Evolutionary conservation across 345 rosid species (phyloP).

Genomic region (Eucalyptus decipiens): DNA sequence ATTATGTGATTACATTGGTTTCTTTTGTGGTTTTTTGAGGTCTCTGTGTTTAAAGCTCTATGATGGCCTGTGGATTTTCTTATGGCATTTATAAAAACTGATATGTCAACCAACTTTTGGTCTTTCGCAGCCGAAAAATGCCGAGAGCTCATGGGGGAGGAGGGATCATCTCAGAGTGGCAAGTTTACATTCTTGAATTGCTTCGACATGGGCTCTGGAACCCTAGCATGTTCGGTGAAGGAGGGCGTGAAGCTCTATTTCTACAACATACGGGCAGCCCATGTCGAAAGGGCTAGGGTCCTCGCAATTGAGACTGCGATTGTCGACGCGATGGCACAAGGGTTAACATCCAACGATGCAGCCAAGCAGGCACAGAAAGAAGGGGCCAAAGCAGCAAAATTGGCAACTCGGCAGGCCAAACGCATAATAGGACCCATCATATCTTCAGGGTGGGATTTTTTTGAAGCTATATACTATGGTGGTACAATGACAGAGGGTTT

Average conservation of each 20-base stretch:
- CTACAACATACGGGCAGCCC: slow-evolving; percentile 68
- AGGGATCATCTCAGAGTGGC: slow-evolving; percentile 83
- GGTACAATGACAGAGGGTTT: slow-evolving; percentile 80
- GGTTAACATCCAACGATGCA: slow-evolving; percentile 49
- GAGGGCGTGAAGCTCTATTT: slow-evolving; percentile 87
- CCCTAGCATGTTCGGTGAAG: slow-evolving; percentile 70
- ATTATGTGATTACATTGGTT: neutral
- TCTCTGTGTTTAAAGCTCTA: neutral
- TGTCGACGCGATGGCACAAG: slow-evolving; percentile 50
- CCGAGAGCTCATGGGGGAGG: slow-evolving; percentile 69
- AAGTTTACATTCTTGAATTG: slow-evolving; percentile 75
- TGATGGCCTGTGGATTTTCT: neutral
- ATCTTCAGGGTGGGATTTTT: slow-evolving; percentile 96
- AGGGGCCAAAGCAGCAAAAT: slow-evolving; percentile 81
- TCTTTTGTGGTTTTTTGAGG: neutral
- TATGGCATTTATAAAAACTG: neutral
- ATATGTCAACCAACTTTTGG: neutral
- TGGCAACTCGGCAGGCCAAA: slow-evolving; percentile 62
- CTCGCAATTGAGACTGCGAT: slow-evolving; percentile 57
- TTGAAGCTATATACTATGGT: slow-evolving; percentile 86
- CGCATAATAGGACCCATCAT: slow-evolving; percentile 84
- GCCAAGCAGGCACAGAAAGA: slow-evolving; percentile 66
- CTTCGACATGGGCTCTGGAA: slow-evolving; percentile 87
- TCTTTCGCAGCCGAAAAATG: slow-evolving; percentile 71
- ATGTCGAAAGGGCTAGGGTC: slow-evolving; percentile 62